phyloP scores from a whole-genome alignment of 2,329 filamentous ascomycete genomes.

The Ophiostoma populinum region DNA sequence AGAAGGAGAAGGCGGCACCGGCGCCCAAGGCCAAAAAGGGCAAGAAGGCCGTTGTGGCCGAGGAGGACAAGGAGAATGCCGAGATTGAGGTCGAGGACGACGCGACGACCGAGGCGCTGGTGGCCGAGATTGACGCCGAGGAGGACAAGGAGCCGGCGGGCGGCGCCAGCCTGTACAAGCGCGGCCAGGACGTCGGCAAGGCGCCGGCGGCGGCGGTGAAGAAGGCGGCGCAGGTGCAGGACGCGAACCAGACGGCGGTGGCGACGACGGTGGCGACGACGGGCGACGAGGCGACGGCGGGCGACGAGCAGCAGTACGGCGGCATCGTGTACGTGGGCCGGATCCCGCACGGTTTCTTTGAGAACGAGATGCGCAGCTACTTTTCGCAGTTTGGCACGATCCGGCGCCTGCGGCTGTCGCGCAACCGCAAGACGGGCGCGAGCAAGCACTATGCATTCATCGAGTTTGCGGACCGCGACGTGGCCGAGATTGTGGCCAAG shows the following conservation, averaged over 20 bases:
- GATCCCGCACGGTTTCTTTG: constrained; percentile 61
- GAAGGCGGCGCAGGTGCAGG: constrained; percentile 2
- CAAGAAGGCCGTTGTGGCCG: constrained; percentile 3
- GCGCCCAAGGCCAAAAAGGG: constrained; percentile 5
- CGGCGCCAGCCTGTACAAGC: constrained; percentile 10
- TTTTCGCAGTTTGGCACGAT: constrained; percentile 87
- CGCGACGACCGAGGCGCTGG: constrained; percentile 8
- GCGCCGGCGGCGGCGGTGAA: constrained; percentile 6
- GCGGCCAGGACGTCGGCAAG: constrained; percentile 12
- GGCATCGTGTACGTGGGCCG: constrained; percentile 84
- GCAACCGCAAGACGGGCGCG: constrained; percentile 79
- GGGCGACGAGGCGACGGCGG: background rate
- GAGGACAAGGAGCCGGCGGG: constrained; percentile 5
- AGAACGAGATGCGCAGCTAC: constrained; percentile 85
- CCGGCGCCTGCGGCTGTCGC: constrained; percentile 59
- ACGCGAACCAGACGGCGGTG: background rate
- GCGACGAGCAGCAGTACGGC: constrained; percentile 22
- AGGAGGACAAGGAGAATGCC: constrained; percentile 4
- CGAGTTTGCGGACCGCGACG: constrained; percentile 63
- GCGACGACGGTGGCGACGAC: background rate
- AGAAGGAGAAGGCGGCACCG: constrained; percentile 3
- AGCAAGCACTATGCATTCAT: constrained; percentile 93
- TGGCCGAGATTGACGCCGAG: constrained; percentile 7
- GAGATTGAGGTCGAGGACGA: constrained; percentile 7
- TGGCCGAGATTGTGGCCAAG: constrained; percentile 78